phyloP scores from a whole-genome alignment of 768 basidiomycete genomes.

The Pilatotrama ljubarskyi region DNA sequence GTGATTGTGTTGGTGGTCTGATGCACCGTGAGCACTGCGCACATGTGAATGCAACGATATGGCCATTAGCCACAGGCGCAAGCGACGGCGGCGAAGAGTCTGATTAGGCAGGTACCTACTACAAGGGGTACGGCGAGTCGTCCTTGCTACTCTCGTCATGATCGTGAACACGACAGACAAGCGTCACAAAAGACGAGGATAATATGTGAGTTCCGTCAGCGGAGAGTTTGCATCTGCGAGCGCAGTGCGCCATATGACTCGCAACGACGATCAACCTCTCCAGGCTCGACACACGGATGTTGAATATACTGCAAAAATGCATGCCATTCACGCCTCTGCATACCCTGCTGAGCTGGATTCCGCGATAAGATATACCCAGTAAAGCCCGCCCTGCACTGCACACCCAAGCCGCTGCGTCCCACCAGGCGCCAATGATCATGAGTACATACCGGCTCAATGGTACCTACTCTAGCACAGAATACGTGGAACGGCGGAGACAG shows the following conservation, averaged over 20 bases:
- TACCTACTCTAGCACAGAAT: too few relatives aligned
- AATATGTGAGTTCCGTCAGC: too few relatives aligned
- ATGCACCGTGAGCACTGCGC: not conserved
- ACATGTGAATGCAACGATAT: not conserved
- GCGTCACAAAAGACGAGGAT: too few relatives aligned
- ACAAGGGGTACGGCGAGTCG: too few relatives aligned
- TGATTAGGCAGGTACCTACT: too few relatives aligned
- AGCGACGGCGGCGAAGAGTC: not conserved
- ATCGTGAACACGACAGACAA: too few relatives aligned
- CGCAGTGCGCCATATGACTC: too few relatives aligned
- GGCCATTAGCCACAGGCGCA: not conserved
- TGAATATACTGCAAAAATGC: not conserved
- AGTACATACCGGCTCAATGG: not conserved
- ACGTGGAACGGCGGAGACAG: not conserved
- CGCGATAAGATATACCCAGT: slow-evolving; percentile 3
- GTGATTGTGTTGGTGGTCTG: slow-evolving; percentile 1
- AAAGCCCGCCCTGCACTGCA: not conserved
- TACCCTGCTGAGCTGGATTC: not conserved
- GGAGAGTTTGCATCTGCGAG: too few relatives aligned
- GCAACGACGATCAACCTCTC: too few relatives aligned
- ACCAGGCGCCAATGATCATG: not conserved
- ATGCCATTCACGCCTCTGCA: not conserved
- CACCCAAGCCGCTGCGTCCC: not conserved
- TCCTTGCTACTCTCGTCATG: too few relatives aligned
- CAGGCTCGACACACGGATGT: too few relatives aligned